Conservation (phyloP, 768 basidiomycete genomes). For the Ramaria sp. region DNA sequence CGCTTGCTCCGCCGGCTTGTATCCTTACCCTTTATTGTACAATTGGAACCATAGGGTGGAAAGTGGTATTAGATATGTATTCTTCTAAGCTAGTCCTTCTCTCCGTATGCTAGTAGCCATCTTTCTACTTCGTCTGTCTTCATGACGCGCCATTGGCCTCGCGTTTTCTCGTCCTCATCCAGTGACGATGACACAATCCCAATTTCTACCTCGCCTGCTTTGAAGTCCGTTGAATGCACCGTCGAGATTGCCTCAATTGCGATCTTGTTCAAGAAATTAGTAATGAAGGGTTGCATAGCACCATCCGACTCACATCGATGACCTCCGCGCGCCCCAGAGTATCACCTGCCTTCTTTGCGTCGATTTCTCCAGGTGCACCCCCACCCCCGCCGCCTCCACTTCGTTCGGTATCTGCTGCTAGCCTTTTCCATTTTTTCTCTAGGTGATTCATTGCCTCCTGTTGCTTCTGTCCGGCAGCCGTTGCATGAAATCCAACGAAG, state of each 20-base stretch:
- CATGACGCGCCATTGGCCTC: conserved; percentile 75
- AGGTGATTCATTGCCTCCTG: conserved; percentile 98
- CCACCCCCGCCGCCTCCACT: conserved; percentile 38
- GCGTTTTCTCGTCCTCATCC: conserved; percentile 62
- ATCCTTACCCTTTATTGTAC: too few species aligned
- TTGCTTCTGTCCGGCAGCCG: conserved; percentile 92
- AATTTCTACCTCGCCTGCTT: conserved; percentile 91
- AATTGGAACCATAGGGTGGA: too few species aligned
- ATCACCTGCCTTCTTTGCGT: conserved; percentile 66
- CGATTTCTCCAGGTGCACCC: conserved; percentile 37
- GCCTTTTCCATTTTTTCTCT: conserved; percentile 98
- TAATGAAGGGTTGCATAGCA: background rate
- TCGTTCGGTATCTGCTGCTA: conserved; percentile 36
- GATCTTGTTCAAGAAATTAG: conserved; percentile 38
- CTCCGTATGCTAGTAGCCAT: conserved; percentile 76
- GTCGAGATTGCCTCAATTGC: conserved; percentile 92
- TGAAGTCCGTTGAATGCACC: conserved; percentile 94
- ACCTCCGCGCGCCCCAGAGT: conserved; percentile 66
- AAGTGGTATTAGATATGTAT: background rate
- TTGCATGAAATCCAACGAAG: conserved; percentile 97
- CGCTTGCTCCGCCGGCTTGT: too few species aligned
- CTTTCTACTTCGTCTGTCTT: conserved; percentile 66
- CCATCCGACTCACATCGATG: conserved; percentile 60
- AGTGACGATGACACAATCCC: conserved; percentile 75
- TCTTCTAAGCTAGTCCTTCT: conserved; percentile 55